phyloP scores from a whole-genome alignment of 352 stramenopile genomes.

The Pythium sukuiense region DNA sequence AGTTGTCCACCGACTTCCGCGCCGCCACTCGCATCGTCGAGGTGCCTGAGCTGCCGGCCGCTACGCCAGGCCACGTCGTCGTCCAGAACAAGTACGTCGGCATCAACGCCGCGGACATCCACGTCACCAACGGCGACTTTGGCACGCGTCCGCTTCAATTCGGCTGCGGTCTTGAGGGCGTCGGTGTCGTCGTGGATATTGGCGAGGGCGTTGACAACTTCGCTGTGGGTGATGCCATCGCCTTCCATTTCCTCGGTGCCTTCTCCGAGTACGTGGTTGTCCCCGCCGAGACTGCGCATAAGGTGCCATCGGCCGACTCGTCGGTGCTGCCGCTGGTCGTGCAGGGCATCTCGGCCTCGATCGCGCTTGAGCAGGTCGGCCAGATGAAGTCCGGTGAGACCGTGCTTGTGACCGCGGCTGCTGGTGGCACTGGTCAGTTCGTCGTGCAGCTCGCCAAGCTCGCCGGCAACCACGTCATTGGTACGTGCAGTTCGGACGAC shows the following conservation, averaged over 20 bases:
- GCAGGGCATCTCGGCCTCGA: constrained; percentile 40
- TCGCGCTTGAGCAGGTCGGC: constrained; percentile 42
- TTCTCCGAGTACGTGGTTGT: constrained; percentile 39
- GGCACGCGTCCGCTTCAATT: constrained; percentile 46
- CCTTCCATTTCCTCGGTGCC: constrained; percentile 39
- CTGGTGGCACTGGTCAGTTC: constrained; percentile 67
- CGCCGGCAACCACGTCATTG: constrained; percentile 66
- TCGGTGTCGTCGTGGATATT: constrained; percentile 35
- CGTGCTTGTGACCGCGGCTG: constrained; percentile 42
- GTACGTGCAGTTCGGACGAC: constrained; percentile 65
- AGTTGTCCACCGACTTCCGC: constrained; percentile 37
- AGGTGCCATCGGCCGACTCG: constrained; percentile 21
- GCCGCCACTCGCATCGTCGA: constrained; percentile 31
- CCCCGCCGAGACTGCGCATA: constrained; percentile 32
- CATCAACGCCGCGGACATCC: constrained; percentile 56
- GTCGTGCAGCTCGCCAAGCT: constrained; percentile 74
- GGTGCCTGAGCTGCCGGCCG: constrained; percentile 12
- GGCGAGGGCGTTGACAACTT: constrained; percentile 35
- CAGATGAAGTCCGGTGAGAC: constrained; percentile 44
- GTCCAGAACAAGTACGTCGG: constrained; percentile 42
- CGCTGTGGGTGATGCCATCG: constrained; percentile 40
- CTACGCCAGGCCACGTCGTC: constrained; percentile 42
- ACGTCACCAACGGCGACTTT: constrained; percentile 57
- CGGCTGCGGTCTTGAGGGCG: constrained; percentile 53
- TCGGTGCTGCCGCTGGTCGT: constrained; percentile 42